Evolutionary conservation across 2,329 filamentous ascomycete species (phyloP).

Genomic region (Epichloe sp.): DNA sequence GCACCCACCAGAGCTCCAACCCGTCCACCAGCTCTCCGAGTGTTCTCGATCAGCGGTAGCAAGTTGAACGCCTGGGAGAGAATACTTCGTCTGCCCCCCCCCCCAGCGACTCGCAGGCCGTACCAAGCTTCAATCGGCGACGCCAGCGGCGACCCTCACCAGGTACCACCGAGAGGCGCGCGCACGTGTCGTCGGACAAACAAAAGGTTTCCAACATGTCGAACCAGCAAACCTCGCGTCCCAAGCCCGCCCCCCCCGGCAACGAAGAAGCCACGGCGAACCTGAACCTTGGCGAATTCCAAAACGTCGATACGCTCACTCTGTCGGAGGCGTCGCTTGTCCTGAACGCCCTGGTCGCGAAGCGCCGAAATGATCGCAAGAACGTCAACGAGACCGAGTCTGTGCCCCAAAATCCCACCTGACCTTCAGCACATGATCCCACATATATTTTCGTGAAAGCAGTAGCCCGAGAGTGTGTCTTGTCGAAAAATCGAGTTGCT

Average conservation of each 20-base stretch:
- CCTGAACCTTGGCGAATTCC: conserved; percentile 85
- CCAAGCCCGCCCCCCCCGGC: conserved; percentile 53
- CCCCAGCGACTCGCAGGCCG: background rate
- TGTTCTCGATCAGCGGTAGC: no score
- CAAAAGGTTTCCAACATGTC: conserved; percentile 11
- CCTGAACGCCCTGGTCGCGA: conserved; percentile 76
- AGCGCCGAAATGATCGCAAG: conserved; percentile 66
- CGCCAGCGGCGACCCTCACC: background rate
- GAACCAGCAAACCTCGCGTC: conserved; percentile 43
- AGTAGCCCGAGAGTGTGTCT: background rate
- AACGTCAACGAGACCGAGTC: conserved; percentile 77
- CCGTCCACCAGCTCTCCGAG: background rate
- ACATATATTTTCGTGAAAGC: no score
- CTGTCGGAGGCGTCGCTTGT: conserved; percentile 85
- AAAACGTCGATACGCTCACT: conserved; percentile 80
- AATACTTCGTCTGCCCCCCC: background rate
- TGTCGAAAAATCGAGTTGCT: conserved; percentile 1
- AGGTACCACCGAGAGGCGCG: background rate
- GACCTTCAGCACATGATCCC: background rate
- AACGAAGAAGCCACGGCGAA: conserved; percentile 78
- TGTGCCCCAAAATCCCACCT: conserved; percentile 17
- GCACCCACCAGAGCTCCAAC: conserved; percentile 1
- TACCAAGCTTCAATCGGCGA: background rate
- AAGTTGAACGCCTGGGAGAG: background rate
- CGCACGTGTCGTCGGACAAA: background rate